phyloP scores from a whole-genome alignment of 768 basidiomycete species.

The Gymnopilus junonius region DNA sequence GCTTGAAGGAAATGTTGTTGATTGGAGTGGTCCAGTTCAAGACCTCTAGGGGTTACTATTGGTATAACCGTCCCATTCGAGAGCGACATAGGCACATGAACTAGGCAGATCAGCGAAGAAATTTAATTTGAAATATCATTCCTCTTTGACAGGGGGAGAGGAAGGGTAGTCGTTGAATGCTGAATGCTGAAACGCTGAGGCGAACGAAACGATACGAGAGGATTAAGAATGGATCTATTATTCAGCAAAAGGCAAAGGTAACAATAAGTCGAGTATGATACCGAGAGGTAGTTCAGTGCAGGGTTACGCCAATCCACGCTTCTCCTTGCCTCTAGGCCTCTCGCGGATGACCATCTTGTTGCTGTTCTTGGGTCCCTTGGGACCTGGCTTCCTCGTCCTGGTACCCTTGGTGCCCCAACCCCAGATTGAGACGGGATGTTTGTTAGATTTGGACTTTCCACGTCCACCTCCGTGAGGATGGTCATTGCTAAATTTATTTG shows the following conservation, averaged over 20 bases:
- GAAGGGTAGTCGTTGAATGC: too few species aligned
- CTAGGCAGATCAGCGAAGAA: too few species aligned
- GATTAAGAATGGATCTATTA: constrained; percentile 10
- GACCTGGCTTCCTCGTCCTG: constrained; percentile 91
- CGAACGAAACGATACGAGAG: too few species aligned
- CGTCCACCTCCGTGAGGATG: constrained; percentile 98
- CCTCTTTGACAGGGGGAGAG: too few species aligned
- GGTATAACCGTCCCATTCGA: too few species aligned
- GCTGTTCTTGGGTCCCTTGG: constrained; percentile 86
- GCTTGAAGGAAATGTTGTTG: too few species aligned
- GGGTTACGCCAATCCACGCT: constrained; percentile 43
- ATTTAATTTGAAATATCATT: too few species aligned
- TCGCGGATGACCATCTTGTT: constrained; percentile 91
- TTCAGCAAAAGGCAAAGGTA: constrained; percentile 8
- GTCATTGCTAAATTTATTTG: constrained; percentile 57
- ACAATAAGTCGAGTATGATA: constrained; percentile 7
- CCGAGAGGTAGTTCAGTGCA: constrained; percentile 5
- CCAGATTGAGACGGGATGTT: constrained; percentile 90
- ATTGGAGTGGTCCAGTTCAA: too few species aligned
- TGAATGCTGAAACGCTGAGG: too few species aligned
- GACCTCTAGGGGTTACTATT: too few species aligned
- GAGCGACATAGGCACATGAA: too few species aligned
- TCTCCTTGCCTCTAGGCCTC: constrained; percentile 74
- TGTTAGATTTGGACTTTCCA: constrained; percentile 97
- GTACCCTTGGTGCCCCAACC: constrained; percentile 93